Evolutionary conservation across 1,284 basidiomycete genomes (phyloP).

Genomic region (Phellopilus nigrolimitatus): DNA sequence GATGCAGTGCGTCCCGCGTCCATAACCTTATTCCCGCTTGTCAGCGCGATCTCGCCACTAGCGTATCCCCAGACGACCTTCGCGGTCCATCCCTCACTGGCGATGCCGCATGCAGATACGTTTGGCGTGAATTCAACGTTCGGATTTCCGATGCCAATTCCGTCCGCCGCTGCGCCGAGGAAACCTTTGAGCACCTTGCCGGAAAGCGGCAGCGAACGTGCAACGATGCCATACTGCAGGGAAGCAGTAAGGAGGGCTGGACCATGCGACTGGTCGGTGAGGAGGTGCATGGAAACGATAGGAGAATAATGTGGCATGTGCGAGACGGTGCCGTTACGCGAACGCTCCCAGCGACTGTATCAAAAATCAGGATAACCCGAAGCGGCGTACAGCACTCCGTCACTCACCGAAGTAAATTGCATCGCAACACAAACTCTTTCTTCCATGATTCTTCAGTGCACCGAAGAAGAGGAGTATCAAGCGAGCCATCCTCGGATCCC

Average conservation of each 20-base stretch:
- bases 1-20: constrained; percentile 45
- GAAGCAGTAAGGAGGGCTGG: constrained; percentile 60
- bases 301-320: constrained; percentile 57
- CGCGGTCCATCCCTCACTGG: constrained; percentile 63
- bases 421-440: constrained; percentile 57
- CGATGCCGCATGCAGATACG: constrained; percentile 51
- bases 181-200: constrained; percentile 71
- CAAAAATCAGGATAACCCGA: constrained; percentile 2
- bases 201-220: constrained; percentile 68
- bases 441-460: constrained; percentile 59
- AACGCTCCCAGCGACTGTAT: constrained; percentile 67
- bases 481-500: constrained; percentile 52
- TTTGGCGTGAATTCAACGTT: constrained; percentile 74
- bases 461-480: constrained; percentile 43
- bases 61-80: constrained; percentile 74
- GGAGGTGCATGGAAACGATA: constrained; percentile 52
- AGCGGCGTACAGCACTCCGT: not conserved
- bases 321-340: constrained; percentile 53
- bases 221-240: constrained; percentile 66
- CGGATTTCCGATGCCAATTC: constrained; percentile 63
- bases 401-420: constrained; percentile 49
- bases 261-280: constrained; percentile 39
- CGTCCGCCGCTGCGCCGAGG: constrained; percentile 62
- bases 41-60: constrained; percentile 65
- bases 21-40: constrained; percentile 53